Evolutionary conservation across 441 rosid genomes (phyloP).

Genomic region (Erodium moschatum): DNA sequence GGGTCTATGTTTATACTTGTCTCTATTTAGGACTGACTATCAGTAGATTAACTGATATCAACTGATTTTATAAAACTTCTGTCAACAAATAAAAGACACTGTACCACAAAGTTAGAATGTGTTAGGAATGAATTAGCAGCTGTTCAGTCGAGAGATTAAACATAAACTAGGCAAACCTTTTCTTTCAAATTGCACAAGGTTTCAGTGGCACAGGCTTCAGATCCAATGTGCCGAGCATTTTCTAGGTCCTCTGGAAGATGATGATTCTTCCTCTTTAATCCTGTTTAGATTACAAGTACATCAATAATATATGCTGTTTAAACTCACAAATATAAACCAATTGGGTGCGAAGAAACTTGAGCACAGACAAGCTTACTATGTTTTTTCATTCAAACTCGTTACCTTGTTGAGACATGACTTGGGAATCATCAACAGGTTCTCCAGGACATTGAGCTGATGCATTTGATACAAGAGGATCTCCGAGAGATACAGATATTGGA

Average conservation of each 20-base stretch:
- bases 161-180: conserved; percentile 11
- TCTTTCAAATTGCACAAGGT: background rate
- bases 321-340: background rate
- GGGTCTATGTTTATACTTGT: no score
- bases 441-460: background rate
- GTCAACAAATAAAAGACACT: background rate
- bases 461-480: conserved; percentile 6
- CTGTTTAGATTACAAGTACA: conserved; percentile 9
- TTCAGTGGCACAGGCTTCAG: conserved; percentile 1
- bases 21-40: background rate
- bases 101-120: background rate
- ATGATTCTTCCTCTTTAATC: conserved; percentile 10
- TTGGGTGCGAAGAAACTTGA: background rate
- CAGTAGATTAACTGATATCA: background rate
- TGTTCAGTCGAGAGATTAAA: background rate
- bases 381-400: background rate
- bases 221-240: background rate
- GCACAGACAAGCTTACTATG: background rate
- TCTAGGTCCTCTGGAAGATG: conserved; percentile 7
- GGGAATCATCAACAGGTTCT: conserved; percentile 2
- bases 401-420: conserved; percentile 9
- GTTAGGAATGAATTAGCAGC: background rate
- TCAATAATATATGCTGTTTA: background rate
- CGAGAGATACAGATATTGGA: background rate
- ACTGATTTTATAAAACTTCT: background rate